Evolutionary conservation across 2,329 filamentous ascomycete genomes (phyloP), one percentile per base, ranked within the genome.

Genomic region (Didymella exigua): DNA sequence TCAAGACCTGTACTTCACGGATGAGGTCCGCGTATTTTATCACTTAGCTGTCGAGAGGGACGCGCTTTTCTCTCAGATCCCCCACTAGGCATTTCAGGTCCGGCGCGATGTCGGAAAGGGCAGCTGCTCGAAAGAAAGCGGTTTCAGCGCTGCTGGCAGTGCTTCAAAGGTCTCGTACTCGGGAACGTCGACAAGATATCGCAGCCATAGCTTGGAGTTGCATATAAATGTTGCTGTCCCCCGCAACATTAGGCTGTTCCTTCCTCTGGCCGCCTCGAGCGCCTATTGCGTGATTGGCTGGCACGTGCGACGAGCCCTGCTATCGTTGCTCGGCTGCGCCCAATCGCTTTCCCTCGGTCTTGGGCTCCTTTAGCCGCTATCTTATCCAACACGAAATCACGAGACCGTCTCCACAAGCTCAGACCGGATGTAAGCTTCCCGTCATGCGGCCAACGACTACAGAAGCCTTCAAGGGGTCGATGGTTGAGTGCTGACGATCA

Each of bases 1-100:
- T 61, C 60, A 67, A 54, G 33, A 69, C 59, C 62, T 72, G 64
- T 59, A 61, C 63, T 73, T 73, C 71, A 54, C 58, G 66, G 50
- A 47, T 43, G 61, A 51, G 61, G 54, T 52, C 54, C 61, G 62
- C 51, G 45, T 63, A 59, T 63, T 67, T 26, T 23, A 23, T 62
- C 61, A 62, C 63, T 73, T 73, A 73, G 64, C 65, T 65, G 68
- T 71, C 62, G 59, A 53, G 26, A 43, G 56, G 63, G 56, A 59
- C 66, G 60, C 59, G 61, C 60, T 66, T 60, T 63, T 60, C 63
- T 61, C 63, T 41, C 47, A 44, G 58, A 44, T 52, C 66, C 70
- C 66, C 68, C 69, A 70, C 70, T 70, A 69, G 53, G 50, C 38
- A 68, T 66, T 64, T 65, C 66, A 56, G 53, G 40, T 45, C 56